Evolutionary conservation across 2,329 filamentous ascomycete species (phyloP), one percentile per base, ranked within the genome.

Genomic region (Penicillium griseofulvum): DNA sequence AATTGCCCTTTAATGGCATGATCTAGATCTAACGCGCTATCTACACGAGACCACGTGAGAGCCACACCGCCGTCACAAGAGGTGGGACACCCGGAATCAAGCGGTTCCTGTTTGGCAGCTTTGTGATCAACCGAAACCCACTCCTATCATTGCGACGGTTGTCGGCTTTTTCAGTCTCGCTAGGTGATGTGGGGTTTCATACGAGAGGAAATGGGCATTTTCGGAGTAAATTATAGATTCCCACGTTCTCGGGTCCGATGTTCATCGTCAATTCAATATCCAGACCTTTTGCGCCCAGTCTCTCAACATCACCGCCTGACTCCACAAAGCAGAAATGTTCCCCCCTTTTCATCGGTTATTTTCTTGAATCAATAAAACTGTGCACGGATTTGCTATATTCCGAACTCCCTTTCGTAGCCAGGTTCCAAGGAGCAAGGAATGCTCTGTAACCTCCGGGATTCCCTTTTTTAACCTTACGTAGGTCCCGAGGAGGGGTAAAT

Each of bases 401-500:
- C 50, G 45, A 17, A 11, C 11, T 45, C 28, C 14, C 51, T 49
- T 39, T 52, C 17, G 31, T 50, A 43, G 44, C 36, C 51, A 57
- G 46, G 52, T 60, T 59, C 39, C 42, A 48, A 49, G 28, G 43
- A 57, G 31, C 24, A 36, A 45, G 26, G 59, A 60, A 64, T 64
- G 57, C 49, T 49, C 52, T 61, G 53, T 54, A 49, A 60, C 47
- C 49, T 26, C 26, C 55, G 41, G 38, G 22, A 45, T 47, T 38
- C 31, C 37, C 49, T 48, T 58, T 58, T 54, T 31, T 49, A 37
- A 50, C 37, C 48, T 61, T 61, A 63, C 57, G 54, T 58, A 58
- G 61, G 49, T 62, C 57, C 61, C 59, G 56, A 64, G 60, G 63
- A 65, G 62, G 62, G 62, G 63, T 64, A 65, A 62, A 62, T 53